Evolutionary conservation across 1,284 basidiomycete species (phyloP), one percentile per base, ranked within the genome.

Genomic region (Cryptococcus maquisensis): DNA sequence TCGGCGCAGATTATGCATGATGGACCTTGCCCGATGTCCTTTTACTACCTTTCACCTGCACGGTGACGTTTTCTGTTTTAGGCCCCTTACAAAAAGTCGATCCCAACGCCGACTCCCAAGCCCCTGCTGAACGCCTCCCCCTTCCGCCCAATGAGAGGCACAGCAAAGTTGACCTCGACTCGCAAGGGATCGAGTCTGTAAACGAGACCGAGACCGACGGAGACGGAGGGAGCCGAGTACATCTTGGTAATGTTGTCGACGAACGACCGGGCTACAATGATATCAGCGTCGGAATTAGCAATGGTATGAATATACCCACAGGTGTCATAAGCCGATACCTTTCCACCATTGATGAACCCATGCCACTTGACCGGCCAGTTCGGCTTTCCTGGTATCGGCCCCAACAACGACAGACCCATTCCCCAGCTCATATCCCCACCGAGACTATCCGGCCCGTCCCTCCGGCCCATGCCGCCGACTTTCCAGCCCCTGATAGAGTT

Each of bases 371-470:
- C 72, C 0, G 93, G 94, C 93, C 93, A 97, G 39, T 90, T 80
- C 1, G 85, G 80, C 66, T 86, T 89, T 38, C 67, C 73, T 0
- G 92, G 92, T 46, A 98, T 79, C 57, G 92, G 83, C 0, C 86
- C 84, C 45, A 97, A 82, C 43, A 95, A 60, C 57, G 88, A 92
- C 3, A 86, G 69, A 0, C 96, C 96, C 2, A 85, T 75, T 0
- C 89, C 86, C 83, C 91, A 98, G 65, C 85, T 88, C 21, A 93
- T 64, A 64, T 95, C 90, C 3, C 94, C 96, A 3, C 96, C 96
- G 2, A 95, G 72, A 0, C 89, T 90, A 71, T 98, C 82, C 47
- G 68, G 68, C 24, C 84, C 83, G 66, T 95, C 90, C 32, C 83
- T 82, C 2, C 89, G 86, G 0, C 96, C 96, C 73, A 98, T 80